These are phyloP conservation scores for Boletus reticuloceps DNA, from an alignment of 768 basidiomycete genomes.

Conservation along the genomic window DNA sequence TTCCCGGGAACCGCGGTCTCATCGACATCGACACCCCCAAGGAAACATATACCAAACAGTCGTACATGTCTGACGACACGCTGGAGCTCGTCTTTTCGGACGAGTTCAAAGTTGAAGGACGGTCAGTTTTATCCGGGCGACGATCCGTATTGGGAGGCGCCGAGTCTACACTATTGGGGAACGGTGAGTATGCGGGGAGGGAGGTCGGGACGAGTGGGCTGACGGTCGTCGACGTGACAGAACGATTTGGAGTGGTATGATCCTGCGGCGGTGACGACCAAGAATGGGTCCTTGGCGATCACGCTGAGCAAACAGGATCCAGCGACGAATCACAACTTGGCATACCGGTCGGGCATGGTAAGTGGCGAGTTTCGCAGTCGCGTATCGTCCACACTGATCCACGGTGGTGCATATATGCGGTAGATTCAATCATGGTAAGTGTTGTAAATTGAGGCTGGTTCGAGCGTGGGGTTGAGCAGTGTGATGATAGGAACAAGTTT, in stretches of 20 bases:
- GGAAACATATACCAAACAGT: slow-evolving; percentile 38
- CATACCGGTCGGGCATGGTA: slow-evolving; percentile 43
- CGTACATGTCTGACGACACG: slow-evolving; percentile 37
- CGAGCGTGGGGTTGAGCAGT: not conserved
- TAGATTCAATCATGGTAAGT: slow-evolving; percentile 32
- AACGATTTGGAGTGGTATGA: slow-evolving; percentile 59
- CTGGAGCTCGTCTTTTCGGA: slow-evolving; percentile 70
- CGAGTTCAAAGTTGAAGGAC: slow-evolving; percentile 75
- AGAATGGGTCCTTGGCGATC: slow-evolving; percentile 48
- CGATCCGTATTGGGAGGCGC: slow-evolving; percentile 58
- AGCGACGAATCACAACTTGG: slow-evolving; percentile 43
- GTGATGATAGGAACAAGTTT: slow-evolving; percentile 54
- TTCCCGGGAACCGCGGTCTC: slow-evolving; percentile 43
- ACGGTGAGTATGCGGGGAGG: slow-evolving; percentile 33
- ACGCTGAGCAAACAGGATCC: slow-evolving; percentile 44
- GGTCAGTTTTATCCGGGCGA: slow-evolving; percentile 70
- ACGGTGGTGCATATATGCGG: slow-evolving; percentile 3
- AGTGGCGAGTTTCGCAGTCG: not conserved
- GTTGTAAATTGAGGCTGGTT: not conserved
- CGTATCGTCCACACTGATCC: slow-evolving; percentile 24
- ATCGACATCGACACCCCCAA: slow-evolving; percentile 57
- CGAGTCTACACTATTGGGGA: slow-evolving; percentile 67
- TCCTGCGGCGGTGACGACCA: slow-evolving; percentile 50
- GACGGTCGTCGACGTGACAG: slow-evolving; percentile 9
- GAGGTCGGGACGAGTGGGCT: not conserved